These are phyloP conservation scores for Podospora bellae-mahoneyi DNA, from an alignment of 495 filamentous ascomycete species.

Conservation along the genomic window DNA sequence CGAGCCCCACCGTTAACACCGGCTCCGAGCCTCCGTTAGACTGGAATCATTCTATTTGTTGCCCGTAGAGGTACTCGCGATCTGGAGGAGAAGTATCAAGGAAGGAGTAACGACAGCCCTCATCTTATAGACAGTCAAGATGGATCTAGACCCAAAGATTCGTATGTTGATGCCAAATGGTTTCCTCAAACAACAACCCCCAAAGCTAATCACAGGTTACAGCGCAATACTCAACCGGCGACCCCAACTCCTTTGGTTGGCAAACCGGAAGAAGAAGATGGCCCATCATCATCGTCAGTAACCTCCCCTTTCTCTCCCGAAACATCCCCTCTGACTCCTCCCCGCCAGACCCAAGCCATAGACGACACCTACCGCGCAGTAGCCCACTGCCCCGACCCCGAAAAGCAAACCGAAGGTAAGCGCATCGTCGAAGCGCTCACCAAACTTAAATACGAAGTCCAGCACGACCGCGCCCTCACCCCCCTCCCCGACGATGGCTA, in stretches of 20 bases:
- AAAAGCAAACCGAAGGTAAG: conserved; percentile 77
- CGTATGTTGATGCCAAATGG: conserved; percentile 11
- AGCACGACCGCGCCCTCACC: conserved; percentile 82
- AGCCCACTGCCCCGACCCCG: conserved; percentile 54
- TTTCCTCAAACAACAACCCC: not conserved
- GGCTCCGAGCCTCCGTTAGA: not conserved
- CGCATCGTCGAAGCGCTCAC: conserved; percentile 74
- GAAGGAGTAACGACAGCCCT: not conserved
- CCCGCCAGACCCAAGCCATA: conserved; percentile 77
- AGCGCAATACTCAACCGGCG: conserved; percentile 77
- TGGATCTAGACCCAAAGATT: conserved; percentile 42
- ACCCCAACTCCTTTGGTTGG: conserved; percentile 83
- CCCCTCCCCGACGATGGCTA: conserved; percentile 79
- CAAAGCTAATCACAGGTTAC: conserved; percentile 5
- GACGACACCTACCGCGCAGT: conserved; percentile 86
- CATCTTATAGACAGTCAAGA: not conserved
- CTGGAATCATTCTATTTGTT: conserved; percentile 1
- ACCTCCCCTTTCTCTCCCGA: not conserved
- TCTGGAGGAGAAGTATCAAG: not conserved
- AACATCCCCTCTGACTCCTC: conserved; percentile 1
- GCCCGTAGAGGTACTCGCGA: not conserved
- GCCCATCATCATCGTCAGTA: conserved; percentile 83
- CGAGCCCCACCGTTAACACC: not conserved
- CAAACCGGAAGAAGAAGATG: conserved; percentile 79
- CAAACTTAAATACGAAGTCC: conserved; percentile 89